Conservation (phyloP, 371 early-diverging fungal species). For the Dentiscutata heterogama region DNA sequence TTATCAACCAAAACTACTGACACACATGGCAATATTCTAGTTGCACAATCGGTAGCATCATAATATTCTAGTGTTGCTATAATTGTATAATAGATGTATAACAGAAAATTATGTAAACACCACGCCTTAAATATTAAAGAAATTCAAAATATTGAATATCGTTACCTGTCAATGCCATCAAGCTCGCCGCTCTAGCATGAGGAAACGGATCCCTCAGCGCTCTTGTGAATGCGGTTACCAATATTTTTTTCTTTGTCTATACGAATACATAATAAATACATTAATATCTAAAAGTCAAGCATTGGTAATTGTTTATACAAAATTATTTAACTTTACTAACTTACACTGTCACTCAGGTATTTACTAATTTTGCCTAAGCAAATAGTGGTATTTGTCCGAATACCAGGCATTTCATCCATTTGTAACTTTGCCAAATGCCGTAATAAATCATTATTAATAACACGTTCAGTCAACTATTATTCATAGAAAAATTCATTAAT, state of each 20-base stretch:
- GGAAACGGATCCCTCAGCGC: conserved; percentile 93
- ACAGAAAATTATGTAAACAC: not conserved
- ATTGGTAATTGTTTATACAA: not conserved
- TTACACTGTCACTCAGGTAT: conserved; percentile 74
- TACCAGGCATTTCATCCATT: conserved; percentile 93
- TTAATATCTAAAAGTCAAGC: not conserved
- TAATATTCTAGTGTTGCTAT: conserved; percentile 79
- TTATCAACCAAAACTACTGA: conserved; percentile 83
- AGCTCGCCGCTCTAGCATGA: conserved; percentile 89
- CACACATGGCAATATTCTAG: conserved; percentile 79
- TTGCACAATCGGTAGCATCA: conserved; percentile 78
- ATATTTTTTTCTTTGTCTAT: conserved; percentile 77
- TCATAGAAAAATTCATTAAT: not conserved
- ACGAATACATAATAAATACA: not conserved
- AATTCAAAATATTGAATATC: not conserved
- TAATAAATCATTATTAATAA: conserved; percentile 88
- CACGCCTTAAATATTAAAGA: no score
- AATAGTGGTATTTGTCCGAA: conserved; percentile 94
- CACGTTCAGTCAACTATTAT: conserved; percentile 71
- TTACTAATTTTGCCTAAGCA: conserved; percentile 92
- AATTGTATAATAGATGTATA: no score
- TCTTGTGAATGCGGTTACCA: conserved; percentile 85
- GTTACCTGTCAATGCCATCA: conserved; percentile 83
- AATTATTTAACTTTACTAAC: conserved; percentile 37
- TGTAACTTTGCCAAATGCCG: conserved; percentile 88